Conservation (phyloP, 768 basidiomycete genomes). For the Auriscalpium vulgare region DNA sequence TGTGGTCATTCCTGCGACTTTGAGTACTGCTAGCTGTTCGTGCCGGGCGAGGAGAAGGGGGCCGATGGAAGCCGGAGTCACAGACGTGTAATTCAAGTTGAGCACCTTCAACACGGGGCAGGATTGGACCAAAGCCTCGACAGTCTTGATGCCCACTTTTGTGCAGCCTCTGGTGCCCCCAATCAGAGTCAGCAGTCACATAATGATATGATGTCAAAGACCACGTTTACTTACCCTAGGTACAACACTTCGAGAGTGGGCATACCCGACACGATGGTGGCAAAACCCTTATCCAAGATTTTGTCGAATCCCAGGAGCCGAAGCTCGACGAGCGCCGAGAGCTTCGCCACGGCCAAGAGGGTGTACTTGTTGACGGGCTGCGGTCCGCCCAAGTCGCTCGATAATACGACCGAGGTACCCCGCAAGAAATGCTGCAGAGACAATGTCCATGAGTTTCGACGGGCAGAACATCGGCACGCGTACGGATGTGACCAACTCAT, state of each 20-base stretch:
- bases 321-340: slow-evolving; percentile 28
- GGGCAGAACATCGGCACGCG: slow-evolving; percentile 8
- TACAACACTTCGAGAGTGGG: slow-evolving; percentile 38
- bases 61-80: slow-evolving; percentile 39
- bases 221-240: slow-evolving; percentile 38
- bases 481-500: slow-evolving; percentile 51
- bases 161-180: slow-evolving; percentile 42
- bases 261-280: slow-evolving; percentile 38
- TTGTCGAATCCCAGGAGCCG: slow-evolving; percentile 45
- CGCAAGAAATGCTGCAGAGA: slow-evolving; percentile 47
- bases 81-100: slow-evolving; percentile 57
- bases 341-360: slow-evolving; percentile 32
- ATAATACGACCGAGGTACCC: slow-evolving; percentile 40
- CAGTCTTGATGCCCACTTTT: slow-evolving; percentile 44
- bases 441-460: background rate
- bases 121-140: slow-evolving; percentile 31
- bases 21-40: slow-evolving; percentile 41
- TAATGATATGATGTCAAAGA: background rate
- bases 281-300: slow-evolving; percentile 43
- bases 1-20: slow-evolving; percentile 52
- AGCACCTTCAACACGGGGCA: slow-evolving; percentile 38
- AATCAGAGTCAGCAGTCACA: slow-evolving; percentile 1
- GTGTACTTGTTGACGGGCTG: slow-evolving; percentile 37
- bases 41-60: slow-evolving; percentile 33
- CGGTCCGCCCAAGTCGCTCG: slow-evolving; percentile 38